Conservation (phyloP, 148 eudicot genomes). For the Oxyria digyna region DNA sequence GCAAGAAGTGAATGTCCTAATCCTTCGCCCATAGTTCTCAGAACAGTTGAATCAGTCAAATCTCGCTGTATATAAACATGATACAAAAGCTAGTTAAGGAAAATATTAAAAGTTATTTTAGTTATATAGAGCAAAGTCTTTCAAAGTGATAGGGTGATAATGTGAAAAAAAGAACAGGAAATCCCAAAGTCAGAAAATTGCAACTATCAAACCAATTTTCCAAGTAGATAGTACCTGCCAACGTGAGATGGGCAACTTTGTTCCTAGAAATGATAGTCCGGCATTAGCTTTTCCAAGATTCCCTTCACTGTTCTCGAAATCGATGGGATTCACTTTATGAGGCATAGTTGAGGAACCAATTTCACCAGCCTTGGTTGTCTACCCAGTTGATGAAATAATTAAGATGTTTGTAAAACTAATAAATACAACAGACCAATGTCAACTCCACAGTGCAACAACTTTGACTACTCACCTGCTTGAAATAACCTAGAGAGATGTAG, state of each 20-base stretch:
- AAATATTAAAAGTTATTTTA: not conserved
- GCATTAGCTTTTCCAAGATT: no score
- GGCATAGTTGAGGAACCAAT: constrained; percentile 99
- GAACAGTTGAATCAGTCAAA: constrained; percentile 92
- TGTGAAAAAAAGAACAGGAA: not conserved
- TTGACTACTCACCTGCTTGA: constrained; percentile 57
- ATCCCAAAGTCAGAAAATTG: not conserved
- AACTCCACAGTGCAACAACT: not conserved
- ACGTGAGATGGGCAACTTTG: no score
- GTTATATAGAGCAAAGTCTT: no score
- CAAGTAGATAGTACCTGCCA: no score
- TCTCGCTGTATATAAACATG: constrained; percentile 51
- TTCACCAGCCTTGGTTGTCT: constrained; percentile 74
- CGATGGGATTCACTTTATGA: constrained; percentile 96
- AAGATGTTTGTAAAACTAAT: not conserved
- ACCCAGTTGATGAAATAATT: no score
- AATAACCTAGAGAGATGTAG: no score
- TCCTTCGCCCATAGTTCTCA: no score
- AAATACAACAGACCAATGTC: not conserved
- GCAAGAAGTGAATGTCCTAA: no score
- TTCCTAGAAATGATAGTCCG: no score
- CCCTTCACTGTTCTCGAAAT: constrained; percentile 96
- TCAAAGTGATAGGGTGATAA: not conserved
- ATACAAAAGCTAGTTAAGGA: not conserved
- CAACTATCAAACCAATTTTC: constrained; percentile 32